phyloP scores from a whole-genome alignment of 2,329 filamentous ascomycete species.

The Stemphylium beticola region DNA sequence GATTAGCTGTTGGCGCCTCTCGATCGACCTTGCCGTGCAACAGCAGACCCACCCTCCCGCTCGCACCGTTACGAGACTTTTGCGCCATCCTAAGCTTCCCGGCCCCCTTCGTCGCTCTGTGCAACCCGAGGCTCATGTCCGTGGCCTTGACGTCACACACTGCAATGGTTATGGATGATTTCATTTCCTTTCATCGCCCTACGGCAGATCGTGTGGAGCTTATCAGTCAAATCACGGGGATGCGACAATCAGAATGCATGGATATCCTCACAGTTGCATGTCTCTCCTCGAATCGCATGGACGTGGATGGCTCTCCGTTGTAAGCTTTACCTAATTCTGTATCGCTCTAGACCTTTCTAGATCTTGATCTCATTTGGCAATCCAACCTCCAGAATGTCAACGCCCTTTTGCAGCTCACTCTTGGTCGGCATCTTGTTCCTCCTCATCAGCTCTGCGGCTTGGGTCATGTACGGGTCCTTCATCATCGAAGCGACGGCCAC shows the following conservation, averaged over 20 bases:
- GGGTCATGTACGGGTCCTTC: slow-evolving; percentile 73
- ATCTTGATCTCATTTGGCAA: slow-evolving; percentile 56
- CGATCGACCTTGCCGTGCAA: slow-evolving; percentile 31
- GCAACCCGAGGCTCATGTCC: slow-evolving; percentile 3
- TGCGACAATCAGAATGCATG: neutral
- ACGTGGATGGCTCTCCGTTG: neutral
- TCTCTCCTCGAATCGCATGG: neutral
- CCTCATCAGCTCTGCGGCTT: slow-evolving; percentile 85
- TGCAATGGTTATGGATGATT: neutral
- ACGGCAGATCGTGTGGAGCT: neutral
- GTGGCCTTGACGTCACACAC: slow-evolving; percentile 26
- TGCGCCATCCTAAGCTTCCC: slow-evolving; percentile 10
- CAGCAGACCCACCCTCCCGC: slow-evolving; percentile 21
- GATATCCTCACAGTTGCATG: neutral
- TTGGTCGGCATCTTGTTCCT: slow-evolving; percentile 82
- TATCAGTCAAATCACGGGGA: neutral
- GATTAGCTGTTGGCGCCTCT: slow-evolving; percentile 31
- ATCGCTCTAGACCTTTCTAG: slow-evolving; percentile 17
- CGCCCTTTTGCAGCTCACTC: slow-evolving; percentile 71
- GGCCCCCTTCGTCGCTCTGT: slow-evolving; percentile 1
- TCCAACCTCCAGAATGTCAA: slow-evolving; percentile 54
- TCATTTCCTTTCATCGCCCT: slow-evolving; percentile 18
- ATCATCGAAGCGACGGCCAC: slow-evolving; percentile 92
- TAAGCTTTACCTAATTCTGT: neutral
- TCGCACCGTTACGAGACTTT: slow-evolving; percentile 16